These are phyloP conservation scores for Rhodosporidiobolus sp. DNA, from an alignment of 768 basidiomycete genomes.

Conservation along the genomic window DNA sequence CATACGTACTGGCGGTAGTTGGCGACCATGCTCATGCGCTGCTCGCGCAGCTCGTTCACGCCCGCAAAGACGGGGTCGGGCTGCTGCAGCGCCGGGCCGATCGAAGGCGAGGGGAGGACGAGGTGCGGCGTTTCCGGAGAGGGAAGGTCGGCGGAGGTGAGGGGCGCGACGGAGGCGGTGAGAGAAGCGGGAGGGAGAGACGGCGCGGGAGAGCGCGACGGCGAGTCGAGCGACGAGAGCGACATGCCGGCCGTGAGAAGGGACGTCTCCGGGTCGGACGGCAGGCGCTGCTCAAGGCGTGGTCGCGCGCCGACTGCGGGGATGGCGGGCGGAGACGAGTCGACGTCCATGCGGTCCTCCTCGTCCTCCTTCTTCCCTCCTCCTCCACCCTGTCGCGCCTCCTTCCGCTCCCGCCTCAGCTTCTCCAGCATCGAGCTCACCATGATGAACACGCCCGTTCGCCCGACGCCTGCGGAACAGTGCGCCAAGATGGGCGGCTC, in stretches of 20 bases:
- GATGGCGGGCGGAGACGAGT: background rate
- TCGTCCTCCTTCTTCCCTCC: background rate
- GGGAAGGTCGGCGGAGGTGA: background rate
- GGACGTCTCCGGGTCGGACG: conserved; percentile 27
- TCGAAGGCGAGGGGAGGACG: background rate
- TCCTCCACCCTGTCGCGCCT: background rate
- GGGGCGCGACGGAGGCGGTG: background rate
- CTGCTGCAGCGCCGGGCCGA: conserved; percentile 55
- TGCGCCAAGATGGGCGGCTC: conserved; percentile 67
- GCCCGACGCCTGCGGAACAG: conserved; percentile 91
- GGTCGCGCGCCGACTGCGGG: background rate
- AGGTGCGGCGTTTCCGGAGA: background rate
- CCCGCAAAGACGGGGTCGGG: conserved; percentile 72
- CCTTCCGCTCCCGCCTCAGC: conserved; percentile 56
- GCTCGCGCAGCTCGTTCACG: conserved; percentile 89
- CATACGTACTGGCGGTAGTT: conserved; percentile 92
- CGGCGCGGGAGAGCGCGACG: background rate
- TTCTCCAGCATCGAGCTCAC: conserved; percentile 67
- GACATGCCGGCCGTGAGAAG: conserved; percentile 20
- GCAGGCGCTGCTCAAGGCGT: background rate
- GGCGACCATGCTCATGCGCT: conserved; percentile 94
- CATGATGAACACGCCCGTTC: conserved; percentile 90
- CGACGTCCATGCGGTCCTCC: conserved; percentile 26
- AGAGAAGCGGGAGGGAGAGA: background rate
- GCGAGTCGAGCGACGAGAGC: conserved; percentile 19